phyloP scores from a whole-genome alignment of 768 basidiomycete genomes.

The Cantharellus cinnabarinus region DNA sequence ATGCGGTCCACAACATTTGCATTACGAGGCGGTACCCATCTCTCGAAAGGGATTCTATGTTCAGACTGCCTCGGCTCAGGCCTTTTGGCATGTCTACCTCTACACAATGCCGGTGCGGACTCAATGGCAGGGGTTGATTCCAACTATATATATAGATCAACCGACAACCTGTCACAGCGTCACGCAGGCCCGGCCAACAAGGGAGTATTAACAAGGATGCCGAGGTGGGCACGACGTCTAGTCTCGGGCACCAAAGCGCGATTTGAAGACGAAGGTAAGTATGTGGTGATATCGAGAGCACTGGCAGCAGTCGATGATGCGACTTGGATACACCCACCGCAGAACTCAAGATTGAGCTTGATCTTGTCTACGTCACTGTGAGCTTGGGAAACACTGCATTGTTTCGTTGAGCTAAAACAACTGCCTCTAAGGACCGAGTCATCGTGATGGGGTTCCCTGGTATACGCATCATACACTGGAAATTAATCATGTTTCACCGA shows the following conservation, averaged over 20 bases:
- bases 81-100: too few species aligned
- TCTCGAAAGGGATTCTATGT: too few species aligned
- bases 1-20: too few species aligned
- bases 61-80: too few species aligned
- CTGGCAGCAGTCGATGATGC: too few species aligned
- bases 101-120: too few species aligned
- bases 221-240: conserved; percentile 45
- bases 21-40: too few species aligned
- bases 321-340: not conserved
- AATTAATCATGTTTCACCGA: not conserved
- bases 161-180: too few species aligned
- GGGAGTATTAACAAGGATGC: conserved; percentile 20
- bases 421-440: not conserved
- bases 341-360: conserved; percentile 44
- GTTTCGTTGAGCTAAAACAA: not conserved
- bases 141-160: too few species aligned
- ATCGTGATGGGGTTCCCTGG: conserved; percentile 42
- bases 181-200: too few species aligned
- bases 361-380: conserved; percentile 14
- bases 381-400: not conserved
- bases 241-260: conserved; percentile 72
- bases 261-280: conserved; percentile 33
- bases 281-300: too few species aligned
- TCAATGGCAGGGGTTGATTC: too few species aligned
- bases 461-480: not conserved